A percentile compares a stretch with the other conserved stretches of the same genome.
Conservation (phyloP, 2,329 filamentous ascomycete genomes). For the Aureobasidium uvarum region DNA sequence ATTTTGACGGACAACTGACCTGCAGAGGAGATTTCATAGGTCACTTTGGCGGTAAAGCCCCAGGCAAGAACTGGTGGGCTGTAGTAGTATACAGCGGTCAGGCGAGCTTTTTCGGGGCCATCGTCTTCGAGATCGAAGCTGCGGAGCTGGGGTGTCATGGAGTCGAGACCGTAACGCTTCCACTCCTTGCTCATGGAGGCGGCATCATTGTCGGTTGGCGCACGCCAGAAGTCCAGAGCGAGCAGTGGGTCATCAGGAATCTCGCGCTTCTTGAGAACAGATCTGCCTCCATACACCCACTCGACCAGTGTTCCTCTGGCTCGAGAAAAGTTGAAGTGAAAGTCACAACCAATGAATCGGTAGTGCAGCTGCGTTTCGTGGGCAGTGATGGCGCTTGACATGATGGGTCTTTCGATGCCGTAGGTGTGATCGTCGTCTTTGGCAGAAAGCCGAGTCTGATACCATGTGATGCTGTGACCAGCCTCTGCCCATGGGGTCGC, state of each 20-base stretch:
- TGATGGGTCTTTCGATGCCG: slow-evolving; percentile 19
- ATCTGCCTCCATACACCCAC: slow-evolving; percentile 43
- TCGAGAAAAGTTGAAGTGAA: slow-evolving; percentile 26
- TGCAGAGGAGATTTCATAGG: slow-evolving; percentile 52
- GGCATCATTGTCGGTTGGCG: slow-evolving; percentile 64
- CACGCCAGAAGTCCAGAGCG: slow-evolving; percentile 59
- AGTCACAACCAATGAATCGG: slow-evolving; percentile 17
- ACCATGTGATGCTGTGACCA: slow-evolving; percentile 32
- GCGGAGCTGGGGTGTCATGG: slow-evolving; percentile 49
- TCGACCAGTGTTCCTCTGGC: slow-evolving; percentile 26
- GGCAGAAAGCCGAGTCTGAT: slow-evolving; percentile 26
- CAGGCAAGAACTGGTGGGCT: slow-evolving; percentile 62
- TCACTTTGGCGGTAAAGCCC: slow-evolving; percentile 48
- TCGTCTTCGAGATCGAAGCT: slow-evolving; percentile 38
- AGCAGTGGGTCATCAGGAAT: slow-evolving; percentile 33
- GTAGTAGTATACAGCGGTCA: slow-evolving; percentile 34
- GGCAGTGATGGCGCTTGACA: slow-evolving; percentile 19
- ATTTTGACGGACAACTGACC: slow-evolving; percentile 51
- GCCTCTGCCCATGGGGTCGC: slow-evolving; percentile 47
- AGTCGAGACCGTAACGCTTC: slow-evolving; percentile 49
- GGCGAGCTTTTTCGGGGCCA: slow-evolving; percentile 34
- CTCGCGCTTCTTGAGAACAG: slow-evolving; percentile 36
- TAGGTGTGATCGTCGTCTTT: slow-evolving; percentile 12
- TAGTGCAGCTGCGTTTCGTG: slow-evolving; percentile 20
- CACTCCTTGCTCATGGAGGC: slow-evolving; percentile 58